These are phyloP conservation scores for Dendryphion nanum DNA, from an alignment of 2,329 filamentous ascomycete genomes.

Conservation along the genomic window DNA sequence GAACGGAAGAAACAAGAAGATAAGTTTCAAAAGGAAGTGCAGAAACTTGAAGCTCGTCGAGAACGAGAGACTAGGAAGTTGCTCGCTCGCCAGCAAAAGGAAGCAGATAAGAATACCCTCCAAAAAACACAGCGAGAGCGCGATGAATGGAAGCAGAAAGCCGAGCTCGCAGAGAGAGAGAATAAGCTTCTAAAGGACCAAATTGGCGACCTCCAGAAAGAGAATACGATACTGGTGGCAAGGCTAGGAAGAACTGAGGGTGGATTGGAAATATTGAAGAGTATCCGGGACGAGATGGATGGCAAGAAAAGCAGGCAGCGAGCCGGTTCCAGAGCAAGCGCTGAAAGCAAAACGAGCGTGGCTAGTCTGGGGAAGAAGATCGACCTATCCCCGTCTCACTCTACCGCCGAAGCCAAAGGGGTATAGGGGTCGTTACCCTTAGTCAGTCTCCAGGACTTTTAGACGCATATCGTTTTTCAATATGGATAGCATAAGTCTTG, in stretches of 20 bases:
- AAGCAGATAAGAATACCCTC: conserved; percentile 55
- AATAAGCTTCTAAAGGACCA: conserved; percentile 51
- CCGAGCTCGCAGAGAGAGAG: conserved; percentile 49
- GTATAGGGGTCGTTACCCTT: too few relatives aligned
- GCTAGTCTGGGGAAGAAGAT: too few relatives aligned
- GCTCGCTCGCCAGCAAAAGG: conserved; percentile 62
- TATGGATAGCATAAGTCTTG: too few relatives aligned
- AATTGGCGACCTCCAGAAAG: conserved; percentile 55
- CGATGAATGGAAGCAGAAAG: conserved; percentile 46
- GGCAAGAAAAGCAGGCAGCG: conserved; percentile 17
- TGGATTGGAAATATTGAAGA: conserved; percentile 31
- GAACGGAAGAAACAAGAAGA: conserved; percentile 48
- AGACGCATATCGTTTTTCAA: too few relatives aligned
- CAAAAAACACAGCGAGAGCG: conserved; percentile 48
- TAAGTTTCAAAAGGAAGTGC: conserved; percentile 46
- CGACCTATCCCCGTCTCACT: too few relatives aligned
- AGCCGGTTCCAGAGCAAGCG: conserved; percentile 26
- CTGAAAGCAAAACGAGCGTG: too few relatives aligned
- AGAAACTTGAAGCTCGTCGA: conserved; percentile 67
- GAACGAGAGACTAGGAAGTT: conserved; percentile 63
- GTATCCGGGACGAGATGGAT: conserved; percentile 28
- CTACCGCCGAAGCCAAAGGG: too few relatives aligned
- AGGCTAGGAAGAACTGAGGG: conserved; percentile 42
- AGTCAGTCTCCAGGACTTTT: too few relatives aligned
- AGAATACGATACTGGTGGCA: conserved; percentile 55